Conservation (phyloP, 2,329 filamentous ascomycete species). For the Botryotinia calthae region DNA sequence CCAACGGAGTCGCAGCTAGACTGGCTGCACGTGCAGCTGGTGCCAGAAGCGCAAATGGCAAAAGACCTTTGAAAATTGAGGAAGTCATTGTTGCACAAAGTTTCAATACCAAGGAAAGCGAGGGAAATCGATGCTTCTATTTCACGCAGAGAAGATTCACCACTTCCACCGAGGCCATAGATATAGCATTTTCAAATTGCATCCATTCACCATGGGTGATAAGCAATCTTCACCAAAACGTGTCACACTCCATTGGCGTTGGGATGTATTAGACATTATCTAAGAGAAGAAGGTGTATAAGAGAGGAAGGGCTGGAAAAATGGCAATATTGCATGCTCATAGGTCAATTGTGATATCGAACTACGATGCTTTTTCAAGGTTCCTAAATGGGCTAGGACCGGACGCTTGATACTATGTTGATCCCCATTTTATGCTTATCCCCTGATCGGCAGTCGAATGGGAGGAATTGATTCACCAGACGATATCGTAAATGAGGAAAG, state of each 20-base stretch:
- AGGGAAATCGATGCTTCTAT: conserved; percentile 13
- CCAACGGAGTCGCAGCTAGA: conserved; percentile 29
- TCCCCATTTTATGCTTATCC: conserved; percentile 5
- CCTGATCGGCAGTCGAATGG: conserved; percentile 19
- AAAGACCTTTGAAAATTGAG: conserved; percentile 7
- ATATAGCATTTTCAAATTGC: conserved; percentile 13
- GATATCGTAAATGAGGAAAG: neutral
- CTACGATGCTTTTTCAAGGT: conserved; percentile 9
- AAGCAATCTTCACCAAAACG: conserved; percentile 18
- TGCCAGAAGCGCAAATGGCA: conserved; percentile 17
- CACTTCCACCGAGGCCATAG: neutral
- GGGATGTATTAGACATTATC: neutral
- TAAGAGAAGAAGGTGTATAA: conserved; percentile 17
- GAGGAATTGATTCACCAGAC: conserved; percentile 5
- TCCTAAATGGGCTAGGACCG: neutral
- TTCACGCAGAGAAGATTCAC: neutral
- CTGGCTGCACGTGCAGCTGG: conserved; percentile 19
- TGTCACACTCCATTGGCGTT: conserved; percentile 6
- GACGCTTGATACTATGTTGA: conserved; percentile 1
- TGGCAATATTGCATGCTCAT: neutral
- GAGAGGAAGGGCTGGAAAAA: neutral
- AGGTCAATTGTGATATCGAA: conserved; percentile 17
- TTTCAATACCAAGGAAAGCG: neutral
- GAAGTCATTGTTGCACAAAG: conserved; percentile 10
- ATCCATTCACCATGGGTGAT: conserved; percentile 4